Evolutionary conservation across 1,284 basidiomycete species (phyloP), one percentile per base, ranked within the genome.

Genomic region (Amylostereum areolatum): DNA sequence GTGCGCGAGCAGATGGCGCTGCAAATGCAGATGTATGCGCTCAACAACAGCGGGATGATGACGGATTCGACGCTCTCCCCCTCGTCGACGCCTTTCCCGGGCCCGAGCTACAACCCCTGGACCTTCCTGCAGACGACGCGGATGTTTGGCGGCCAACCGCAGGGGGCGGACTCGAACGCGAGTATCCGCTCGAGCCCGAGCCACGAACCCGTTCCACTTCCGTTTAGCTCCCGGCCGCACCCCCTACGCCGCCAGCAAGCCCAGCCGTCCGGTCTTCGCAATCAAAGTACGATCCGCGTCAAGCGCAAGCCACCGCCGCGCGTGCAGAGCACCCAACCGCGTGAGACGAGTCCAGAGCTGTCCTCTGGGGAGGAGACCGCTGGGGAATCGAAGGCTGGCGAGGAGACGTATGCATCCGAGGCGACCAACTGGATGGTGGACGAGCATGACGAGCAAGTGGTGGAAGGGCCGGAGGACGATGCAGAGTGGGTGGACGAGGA

Each of bases 251-350:
- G 61, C 60, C 3, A 54, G 61, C 39, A 65, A n/a, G n/a, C n/a
- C n/a, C n/a, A n/a, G n/a, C n/a, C n/a, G n/a, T n/a, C n/a, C n/a
- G n/a, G n/a, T n/a, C n/a, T n/a, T n/a, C n/a, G 71, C 10, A 64
- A 62, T 4, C 66, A 67, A 5, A 64, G 65, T 4, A 41, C 68
- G 45, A 70, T 71, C 46, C 57, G 63, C 64, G 48, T 67, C 6
- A 67, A 74, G 52, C 63, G 60, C 30, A 66, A 66, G 18, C 79
- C 79, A 1, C 86, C 85, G 1, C 83, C 83, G 11, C 72, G 87
- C 8, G 86, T 89, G 8, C 83, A 88, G 55, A 89, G 85, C 57
- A 89, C 87, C 1, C 85, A 89, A 58, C 85, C 87, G 6, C 69
- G 85, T 45, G 86, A 89, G 55, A 89, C 85, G 12, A 88, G 81